A percentile compares a stretch with the other conserved stretches of the same genome.
Evolutionary conservation across 108 stramenopile species (phyloP).

Genomic region (Epithemia pelagica): DNA sequence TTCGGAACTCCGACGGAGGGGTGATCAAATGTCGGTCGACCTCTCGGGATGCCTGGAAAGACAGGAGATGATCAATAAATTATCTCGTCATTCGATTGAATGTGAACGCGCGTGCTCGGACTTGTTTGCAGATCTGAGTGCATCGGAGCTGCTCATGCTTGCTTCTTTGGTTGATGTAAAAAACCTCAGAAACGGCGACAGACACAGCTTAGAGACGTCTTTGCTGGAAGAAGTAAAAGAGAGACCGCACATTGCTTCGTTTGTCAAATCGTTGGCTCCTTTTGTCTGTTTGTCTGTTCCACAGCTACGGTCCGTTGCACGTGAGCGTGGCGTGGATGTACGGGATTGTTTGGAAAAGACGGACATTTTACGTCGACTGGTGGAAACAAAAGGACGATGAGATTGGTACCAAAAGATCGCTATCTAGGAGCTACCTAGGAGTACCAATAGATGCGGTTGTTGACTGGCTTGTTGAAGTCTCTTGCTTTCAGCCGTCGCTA

Average conservation of each 20-base stretch:
- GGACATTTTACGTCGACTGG: conserved; percentile 39
- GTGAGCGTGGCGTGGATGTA: conserved; percentile 36
- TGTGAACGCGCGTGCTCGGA: background rate
- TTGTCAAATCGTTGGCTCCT: conserved; percentile 29
- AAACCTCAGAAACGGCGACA: conserved; percentile 15
- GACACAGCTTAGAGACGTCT: conserved; percentile 24
- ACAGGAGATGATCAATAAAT: conserved; percentile 37
- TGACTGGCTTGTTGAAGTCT: too few relatives aligned
- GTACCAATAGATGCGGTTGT: too few relatives aligned
- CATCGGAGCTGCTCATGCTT: conserved; percentile 1
- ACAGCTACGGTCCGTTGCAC: conserved; percentile 34
- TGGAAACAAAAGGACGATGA: conserved; percentile 1
- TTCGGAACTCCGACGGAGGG: conserved; percentile 31
- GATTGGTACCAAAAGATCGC: too few relatives aligned
- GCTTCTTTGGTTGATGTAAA: conserved; percentile 13
- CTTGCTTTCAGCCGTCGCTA: too few relatives aligned
- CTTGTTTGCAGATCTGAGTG: background rate
- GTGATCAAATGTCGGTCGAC: conserved; percentile 30
- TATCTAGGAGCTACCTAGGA: too few relatives aligned
- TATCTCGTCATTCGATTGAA: conserved; percentile 7
- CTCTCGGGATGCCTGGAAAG: conserved; percentile 45
- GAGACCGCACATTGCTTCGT: conserved; percentile 28
- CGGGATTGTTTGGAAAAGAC: conserved; percentile 46
- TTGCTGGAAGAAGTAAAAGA: conserved; percentile 11
- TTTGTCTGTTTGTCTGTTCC: conserved; percentile 18